Conservation (phyloP, 1,284 basidiomycete species). For the Trametes polyzona region DNA sequence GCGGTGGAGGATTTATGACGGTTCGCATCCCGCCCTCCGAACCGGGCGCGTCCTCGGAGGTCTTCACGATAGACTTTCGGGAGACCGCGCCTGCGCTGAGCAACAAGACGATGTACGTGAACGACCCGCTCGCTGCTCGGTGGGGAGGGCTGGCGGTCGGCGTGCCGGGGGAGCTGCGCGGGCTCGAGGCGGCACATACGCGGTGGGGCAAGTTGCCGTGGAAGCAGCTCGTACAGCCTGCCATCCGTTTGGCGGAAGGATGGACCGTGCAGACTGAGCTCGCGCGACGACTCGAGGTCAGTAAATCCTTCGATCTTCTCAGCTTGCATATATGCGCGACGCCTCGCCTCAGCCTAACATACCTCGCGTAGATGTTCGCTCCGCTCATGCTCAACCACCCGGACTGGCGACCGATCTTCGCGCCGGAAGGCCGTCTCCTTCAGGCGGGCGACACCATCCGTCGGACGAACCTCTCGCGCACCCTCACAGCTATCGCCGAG, state of each 20-base stretch:
- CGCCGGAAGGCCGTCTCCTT: conserved; percentile 74
- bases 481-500: conserved; percentile 65
- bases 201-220: conserved; percentile 84
- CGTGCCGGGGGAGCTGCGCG: conserved; percentile 87
- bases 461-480: conserved; percentile 71
- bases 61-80: conserved; percentile 85
- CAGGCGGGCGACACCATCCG: conserved; percentile 76
- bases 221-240: conserved; percentile 78
- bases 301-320: conserved; percentile 29
- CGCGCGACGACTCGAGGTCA: conserved; percentile 69
- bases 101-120: conserved; percentile 76
- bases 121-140: conserved; percentile 52
- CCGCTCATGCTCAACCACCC: conserved; percentile 74
- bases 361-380: conserved; percentile 47
- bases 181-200: conserved; percentile 78
- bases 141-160: conserved; percentile 84
- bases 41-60: conserved; percentile 52
- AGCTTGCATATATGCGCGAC: conserved; percentile 7
- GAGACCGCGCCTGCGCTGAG: conserved; percentile 82
- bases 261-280: conserved; percentile 82
- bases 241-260: conserved; percentile 72
- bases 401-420: conserved; percentile 83
- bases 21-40: conserved; percentile 71
- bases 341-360: not conserved
- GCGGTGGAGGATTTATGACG: conserved; percentile 92